Conservation (phyloP, 78 protist species). For the Protostelium mycophagum region DNA sequence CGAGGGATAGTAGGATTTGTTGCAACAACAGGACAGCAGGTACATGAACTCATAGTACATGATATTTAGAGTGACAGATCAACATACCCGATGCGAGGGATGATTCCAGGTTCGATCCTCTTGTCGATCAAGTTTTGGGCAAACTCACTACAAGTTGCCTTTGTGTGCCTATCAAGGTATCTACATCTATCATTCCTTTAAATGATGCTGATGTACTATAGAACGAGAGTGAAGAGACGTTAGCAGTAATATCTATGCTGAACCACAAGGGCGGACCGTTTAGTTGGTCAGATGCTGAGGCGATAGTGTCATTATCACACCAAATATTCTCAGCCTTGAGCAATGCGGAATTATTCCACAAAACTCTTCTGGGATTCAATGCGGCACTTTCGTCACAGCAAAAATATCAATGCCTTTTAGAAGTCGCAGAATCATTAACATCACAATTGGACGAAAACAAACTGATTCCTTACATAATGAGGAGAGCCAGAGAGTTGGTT, state of each 20-base stretch:
- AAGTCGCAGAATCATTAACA: conserved; percentile 4
- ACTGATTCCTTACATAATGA: conserved; percentile 9
- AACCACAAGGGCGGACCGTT: neutral
- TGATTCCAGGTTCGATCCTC: neutral
- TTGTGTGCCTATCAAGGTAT: neutral
- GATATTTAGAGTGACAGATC: neutral
- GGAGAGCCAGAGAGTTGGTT: conserved; percentile 17
- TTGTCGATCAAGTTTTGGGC: neutral
- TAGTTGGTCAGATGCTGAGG: neutral
- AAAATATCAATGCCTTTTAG: conserved; percentile 3
- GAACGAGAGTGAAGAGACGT: neutral
- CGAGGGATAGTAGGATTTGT: neutral
- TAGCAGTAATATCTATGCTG: neutral
- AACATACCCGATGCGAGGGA: neutral
- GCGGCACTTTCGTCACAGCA: conserved; percentile 16
- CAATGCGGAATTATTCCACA: conserved; percentile 2
- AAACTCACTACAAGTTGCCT: neutral
- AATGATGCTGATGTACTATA: too few relatives aligned
- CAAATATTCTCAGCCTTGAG: neutral
- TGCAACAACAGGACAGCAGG: neutral
- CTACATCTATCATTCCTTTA: too few relatives aligned
- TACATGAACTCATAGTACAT: neutral
- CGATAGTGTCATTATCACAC: neutral
- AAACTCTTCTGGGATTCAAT: neutral
- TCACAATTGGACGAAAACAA: neutral